Evolutionary conservation across 2,329 filamentous ascomycete genomes (phyloP), one percentile per base, ranked within the genome.

Genomic region (Colletotrichum graminicola): DNA sequence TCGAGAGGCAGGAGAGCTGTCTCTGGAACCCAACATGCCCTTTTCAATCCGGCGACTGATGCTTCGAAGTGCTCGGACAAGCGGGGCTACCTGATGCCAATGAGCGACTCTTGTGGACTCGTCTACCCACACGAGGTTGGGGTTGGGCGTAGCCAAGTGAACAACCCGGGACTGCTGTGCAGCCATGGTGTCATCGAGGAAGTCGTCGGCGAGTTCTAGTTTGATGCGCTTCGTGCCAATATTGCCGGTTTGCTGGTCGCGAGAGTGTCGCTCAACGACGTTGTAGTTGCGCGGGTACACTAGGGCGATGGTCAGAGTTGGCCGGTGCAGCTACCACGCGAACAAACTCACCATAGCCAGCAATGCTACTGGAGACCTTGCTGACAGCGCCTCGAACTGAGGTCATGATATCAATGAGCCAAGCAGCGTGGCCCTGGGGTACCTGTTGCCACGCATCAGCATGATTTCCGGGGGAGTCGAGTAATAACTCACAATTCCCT

Each of bases 401-500:
- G 59, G 70, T 72, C 70, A 72, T 72, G 66, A 66, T 72, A 72
- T 62, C 29, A 51, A 60, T 23, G 41, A 71, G 55, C 66, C 70
- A 57, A 59, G 51, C 51, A 62, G 43, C 47, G 12, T 36, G 67
- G 67, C 41, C 49, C 23, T n/a, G 59, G 39, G 43, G 16, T 66
- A 32, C 26, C 51, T 65, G 47, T 34, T 41, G 32, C 14, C 14
- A 21, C 43, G 6, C 8, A 32, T 62, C 29, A 71, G 57, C 47
- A 26, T 18, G 34, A 16, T 39, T 49, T 6, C 41, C 18, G 5
- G n/a, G 34, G 21, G 18, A 51, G 10, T 41, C 34, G 23, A 36
- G 16, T 18, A 23, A 18, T 23, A 68, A 56, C 64, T 43, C 23
- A 68, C 64, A 43, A 41, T 26, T 39, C 61, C 54, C 34, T 71